Evolutionary conservation across 2,329 filamentous ascomycete species (phyloP), one percentile per base, ranked within the genome.

Genomic region (Niveomyces coronatus): DNA sequence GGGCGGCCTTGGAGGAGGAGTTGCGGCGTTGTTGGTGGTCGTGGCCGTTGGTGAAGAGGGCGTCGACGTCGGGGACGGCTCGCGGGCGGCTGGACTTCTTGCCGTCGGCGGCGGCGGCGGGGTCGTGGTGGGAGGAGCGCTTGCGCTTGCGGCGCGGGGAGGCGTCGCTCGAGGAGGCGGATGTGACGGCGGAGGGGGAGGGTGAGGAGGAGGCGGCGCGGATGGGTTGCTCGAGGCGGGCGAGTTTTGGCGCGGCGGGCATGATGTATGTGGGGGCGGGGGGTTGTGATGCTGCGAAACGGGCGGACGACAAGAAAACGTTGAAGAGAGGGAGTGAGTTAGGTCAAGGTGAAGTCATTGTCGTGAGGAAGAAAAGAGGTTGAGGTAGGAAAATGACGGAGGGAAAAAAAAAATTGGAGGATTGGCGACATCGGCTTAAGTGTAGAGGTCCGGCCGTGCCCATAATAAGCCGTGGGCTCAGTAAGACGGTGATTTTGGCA

Each of bases 1-100:
- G 63, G n/a, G 74, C 73, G 4, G 74, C 71, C 47, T 76, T 76
- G 61, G 69, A 72, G 40, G 77, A 51, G 54, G 72, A 78, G 29
- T 65, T 63, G 41, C 68, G 63, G 33, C 72, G 64, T n/a, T n/a
- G n/a, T n/a, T n/a, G n/a, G n/a, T n/a, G n/a, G n/a, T n/a, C n/a
- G 53, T 67, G 17, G 16, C 41, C 41, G 18, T 49, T 53, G 33
- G 46, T 47, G 39, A 54, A 50, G 23, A 60, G 54, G 32, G 55
- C 45, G 38, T 63, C 58, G 14, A 41, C 47, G 42, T 46, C 44
- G 19, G 45, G 40, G 19, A 42, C n/a, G 14, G 13, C 39, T 46
- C 15, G 41, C 36, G 16, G 44, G 38, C 8, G 28, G 38, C 24
- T 38, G 29, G 20, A 28, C 39, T 3, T 39, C 41, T 13, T 20